A percentile compares a stretch with the other conserved stretches of the same genome.
phyloP scores from a whole-genome alignment of 2,329 filamentous ascomycete species.

The Fusarium citri region DNA sequence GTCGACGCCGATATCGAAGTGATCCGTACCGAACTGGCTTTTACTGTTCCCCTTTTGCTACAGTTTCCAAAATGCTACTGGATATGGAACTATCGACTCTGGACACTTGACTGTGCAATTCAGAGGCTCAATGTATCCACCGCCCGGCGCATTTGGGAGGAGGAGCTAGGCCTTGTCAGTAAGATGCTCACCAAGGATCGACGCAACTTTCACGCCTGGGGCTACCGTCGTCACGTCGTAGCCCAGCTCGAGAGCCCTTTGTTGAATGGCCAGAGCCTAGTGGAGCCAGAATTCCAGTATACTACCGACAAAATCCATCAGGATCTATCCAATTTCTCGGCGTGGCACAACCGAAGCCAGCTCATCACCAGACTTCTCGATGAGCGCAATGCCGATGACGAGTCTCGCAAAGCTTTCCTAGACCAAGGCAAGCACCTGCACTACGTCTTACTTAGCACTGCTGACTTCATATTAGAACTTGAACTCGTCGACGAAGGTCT shows the following conservation, averaged over 20 bases:
- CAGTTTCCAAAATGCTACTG: slow-evolving; percentile 98
- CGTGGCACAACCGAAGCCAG: slow-evolving; percentile 92
- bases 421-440: slow-evolving; percentile 69
- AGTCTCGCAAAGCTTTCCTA: slow-evolving; percentile 74
- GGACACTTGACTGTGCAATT: slow-evolving; percentile 81
- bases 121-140: slow-evolving; percentile 65
- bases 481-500: slow-evolving; percentile 80
- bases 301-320: slow-evolving; percentile 86
- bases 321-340: slow-evolving; percentile 96
- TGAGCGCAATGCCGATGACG: slow-evolving; percentile 74
- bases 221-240: slow-evolving; percentile 85
- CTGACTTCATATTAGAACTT: slow-evolving; percentile 68
- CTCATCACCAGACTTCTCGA: slow-evolving; percentile 81
- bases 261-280: slow-evolving; percentile 70
- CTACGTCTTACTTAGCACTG: neutral
- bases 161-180: slow-evolving; percentile 82
- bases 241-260: slow-evolving; percentile 73
- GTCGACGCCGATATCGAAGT: slow-evolving; percentile 56
- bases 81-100: slow-evolving; percentile 97
- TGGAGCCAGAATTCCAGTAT: slow-evolving; percentile 86
- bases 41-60: slow-evolving; percentile 85
- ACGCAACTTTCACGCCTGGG: slow-evolving; percentile 97
- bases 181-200: slow-evolving; percentile 91
- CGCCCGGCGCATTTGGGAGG: slow-evolving; percentile 79
- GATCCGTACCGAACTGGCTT: slow-evolving; percentile 79